Conservation (phyloP, 1,284 basidiomycete genomes). For the Afroboletus lepidellus region DNA sequence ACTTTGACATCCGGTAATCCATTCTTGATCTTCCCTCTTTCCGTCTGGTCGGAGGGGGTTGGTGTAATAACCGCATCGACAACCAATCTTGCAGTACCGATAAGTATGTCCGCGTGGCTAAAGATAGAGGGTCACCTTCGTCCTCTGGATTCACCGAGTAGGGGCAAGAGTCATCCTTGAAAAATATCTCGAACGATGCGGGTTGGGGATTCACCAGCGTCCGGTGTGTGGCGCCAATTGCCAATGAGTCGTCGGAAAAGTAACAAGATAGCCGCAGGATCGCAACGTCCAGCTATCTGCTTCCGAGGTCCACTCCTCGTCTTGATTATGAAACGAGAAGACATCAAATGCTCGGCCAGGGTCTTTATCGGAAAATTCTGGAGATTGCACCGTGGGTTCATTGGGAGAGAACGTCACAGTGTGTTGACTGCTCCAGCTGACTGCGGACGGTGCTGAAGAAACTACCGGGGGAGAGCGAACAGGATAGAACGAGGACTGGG, state of each 20-base stretch:
- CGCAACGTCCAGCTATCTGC: conserved; percentile 7
- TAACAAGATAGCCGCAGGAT: conserved; percentile 10
- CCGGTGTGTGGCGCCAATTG: conserved; percentile 1
- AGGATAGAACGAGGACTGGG: background rate
- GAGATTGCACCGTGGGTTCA: background rate
- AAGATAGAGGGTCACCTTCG: background rate
- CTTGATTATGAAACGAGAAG: conserved; percentile 14
- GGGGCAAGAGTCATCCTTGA: background rate
- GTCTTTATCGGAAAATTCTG: conserved; percentile 12
- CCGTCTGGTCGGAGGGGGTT: too few relatives aligned
- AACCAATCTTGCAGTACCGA: background rate
- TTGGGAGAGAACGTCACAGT: background rate
- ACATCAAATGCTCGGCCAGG: conserved; percentile 9
- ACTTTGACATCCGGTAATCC: too few relatives aligned
- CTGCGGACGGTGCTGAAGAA: background rate
- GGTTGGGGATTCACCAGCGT: background rate
- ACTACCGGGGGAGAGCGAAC: background rate
- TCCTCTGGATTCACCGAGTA: conserved; percentile 7
- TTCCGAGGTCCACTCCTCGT: conserved; percentile 20
- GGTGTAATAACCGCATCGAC: background rate
- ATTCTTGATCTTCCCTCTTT: too few relatives aligned
- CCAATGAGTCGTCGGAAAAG: conserved; percentile 15
- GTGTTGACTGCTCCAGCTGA: background rate
- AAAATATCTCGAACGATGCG: background rate
- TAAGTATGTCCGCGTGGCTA: too few relatives aligned